phyloP scores from a whole-genome alignment of 2,329 filamentous ascomycete species.

The Iodosphaeria phyllophila region DNA sequence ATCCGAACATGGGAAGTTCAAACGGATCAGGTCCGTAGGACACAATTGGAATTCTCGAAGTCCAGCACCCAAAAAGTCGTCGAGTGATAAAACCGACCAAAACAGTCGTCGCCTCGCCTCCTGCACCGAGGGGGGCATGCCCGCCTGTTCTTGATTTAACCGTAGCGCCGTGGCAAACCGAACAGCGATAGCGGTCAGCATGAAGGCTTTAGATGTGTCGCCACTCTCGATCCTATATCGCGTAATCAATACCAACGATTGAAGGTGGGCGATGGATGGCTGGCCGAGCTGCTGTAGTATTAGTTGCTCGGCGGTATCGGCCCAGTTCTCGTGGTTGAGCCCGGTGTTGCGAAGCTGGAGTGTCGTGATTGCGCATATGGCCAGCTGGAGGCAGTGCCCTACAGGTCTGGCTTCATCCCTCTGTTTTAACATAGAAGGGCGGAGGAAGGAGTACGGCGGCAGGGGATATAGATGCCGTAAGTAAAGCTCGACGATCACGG shows the following conservation, averaged over 20 bases:
- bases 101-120: slow-evolving; percentile 19
- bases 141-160: slow-evolving; percentile 19
- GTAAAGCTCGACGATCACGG: slow-evolving; percentile 11
- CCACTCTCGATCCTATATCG: slow-evolving; percentile 15
- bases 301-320: slow-evolving; percentile 13
- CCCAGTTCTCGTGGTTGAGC: slow-evolving; percentile 11
- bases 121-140: slow-evolving; percentile 14
- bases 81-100: slow-evolving; percentile 21
- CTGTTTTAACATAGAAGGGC: slow-evolving; percentile 14
- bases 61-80: slow-evolving; percentile 21
- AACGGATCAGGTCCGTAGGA: slow-evolving; percentile 18
- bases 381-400: slow-evolving; percentile 12
- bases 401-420: slow-evolving; percentile 13
- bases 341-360: slow-evolving; percentile 11
- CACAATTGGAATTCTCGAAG: slow-evolving; percentile 21
- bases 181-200: slow-evolving; percentile 16
- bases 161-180: slow-evolving; percentile 18
- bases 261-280: slow-evolving; percentile 14
- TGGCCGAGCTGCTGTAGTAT: slow-evolving; percentile 14
- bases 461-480: slow-evolving; percentile 14
- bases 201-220: slow-evolving; percentile 15
- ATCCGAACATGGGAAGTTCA: slow-evolving; percentile 17
- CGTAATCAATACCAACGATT: slow-evolving; percentile 13
- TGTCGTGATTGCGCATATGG: slow-evolving; percentile 15
- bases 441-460: slow-evolving; percentile 16